Evolutionary conservation across 805 yeast species (phyloP).

Genomic region (Tetrapisispora fleetii): DNA sequence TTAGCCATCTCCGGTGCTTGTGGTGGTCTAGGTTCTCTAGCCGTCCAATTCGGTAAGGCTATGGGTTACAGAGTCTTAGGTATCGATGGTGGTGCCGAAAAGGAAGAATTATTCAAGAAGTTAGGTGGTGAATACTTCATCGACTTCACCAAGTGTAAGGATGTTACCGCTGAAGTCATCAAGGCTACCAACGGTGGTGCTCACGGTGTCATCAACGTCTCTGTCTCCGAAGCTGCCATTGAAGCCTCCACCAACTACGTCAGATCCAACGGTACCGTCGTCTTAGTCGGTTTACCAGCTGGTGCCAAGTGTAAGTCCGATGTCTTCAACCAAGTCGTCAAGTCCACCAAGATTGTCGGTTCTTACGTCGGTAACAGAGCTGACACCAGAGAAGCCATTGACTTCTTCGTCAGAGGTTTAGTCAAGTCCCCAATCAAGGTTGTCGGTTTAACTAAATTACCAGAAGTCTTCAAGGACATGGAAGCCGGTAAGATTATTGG

Average conservation of each 20-base stretch:
- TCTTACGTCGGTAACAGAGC: slow-evolving; percentile 46
- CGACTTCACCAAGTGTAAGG: slow-evolving; percentile 45
- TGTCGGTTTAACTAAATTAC: slow-evolving; percentile 64
- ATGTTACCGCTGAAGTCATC: slow-evolving; percentile 37
- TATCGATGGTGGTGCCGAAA: slow-evolving; percentile 67
- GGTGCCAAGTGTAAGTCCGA: slow-evolving; percentile 38
- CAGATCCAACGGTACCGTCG: slow-evolving; percentile 52
- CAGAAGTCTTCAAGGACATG: slow-evolving; percentile 65
- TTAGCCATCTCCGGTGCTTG: slow-evolving; percentile 71
- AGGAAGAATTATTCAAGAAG: slow-evolving; percentile 40
- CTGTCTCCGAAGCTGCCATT: slow-evolving; percentile 46
- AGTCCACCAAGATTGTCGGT: slow-evolving; percentile 38
- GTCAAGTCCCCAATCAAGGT: slow-evolving; percentile 65
- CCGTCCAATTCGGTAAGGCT: slow-evolving; percentile 66
- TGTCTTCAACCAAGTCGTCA: slow-evolving; percentile 42
- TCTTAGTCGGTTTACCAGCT: slow-evolving; percentile 51
- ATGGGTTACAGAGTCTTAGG: slow-evolving; percentile 65
- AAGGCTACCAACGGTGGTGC: slow-evolving; percentile 53
- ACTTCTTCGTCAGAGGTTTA: slow-evolving; percentile 62
- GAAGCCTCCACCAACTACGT: slow-evolving; percentile 41
- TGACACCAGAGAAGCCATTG: slow-evolving; percentile 55
- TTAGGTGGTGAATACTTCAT: slow-evolving; percentile 58
- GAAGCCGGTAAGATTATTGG: slow-evolving; percentile 78
- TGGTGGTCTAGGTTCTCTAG: slow-evolving; percentile 73
- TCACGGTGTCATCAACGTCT: slow-evolving; percentile 61